Evolutionary conservation across 805 yeast genomes (phyloP).

Genomic region (Metschnikowia similis): DNA sequence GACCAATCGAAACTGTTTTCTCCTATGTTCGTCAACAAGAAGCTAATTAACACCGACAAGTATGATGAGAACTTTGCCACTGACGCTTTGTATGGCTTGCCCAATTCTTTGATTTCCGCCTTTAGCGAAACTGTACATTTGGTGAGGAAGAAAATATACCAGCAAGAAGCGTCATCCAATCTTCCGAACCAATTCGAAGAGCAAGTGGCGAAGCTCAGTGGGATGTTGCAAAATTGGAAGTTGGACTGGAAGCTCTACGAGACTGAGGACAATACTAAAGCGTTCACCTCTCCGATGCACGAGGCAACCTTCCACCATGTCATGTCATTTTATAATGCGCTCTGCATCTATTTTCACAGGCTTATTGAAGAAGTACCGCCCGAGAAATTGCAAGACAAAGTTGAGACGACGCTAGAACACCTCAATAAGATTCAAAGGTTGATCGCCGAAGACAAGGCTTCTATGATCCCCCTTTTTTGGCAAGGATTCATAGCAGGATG

Average conservation of each 20-base stretch:
- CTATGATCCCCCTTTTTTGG: conserved; percentile 78
- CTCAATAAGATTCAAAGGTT: conserved; percentile 58
- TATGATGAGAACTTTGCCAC: conserved; percentile 62
- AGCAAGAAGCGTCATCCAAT: conserved; percentile 28
- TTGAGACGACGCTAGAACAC: conserved; percentile 57
- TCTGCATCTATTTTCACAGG: conserved; percentile 67
- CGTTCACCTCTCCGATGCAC: conserved; percentile 51
- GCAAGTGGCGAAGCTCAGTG: conserved; percentile 31
- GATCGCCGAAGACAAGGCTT: conserved; percentile 51
- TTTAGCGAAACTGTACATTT: conserved; percentile 71
- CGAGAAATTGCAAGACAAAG: conserved; percentile 55
- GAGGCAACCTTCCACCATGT: conserved; percentile 79
- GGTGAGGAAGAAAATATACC: conserved; percentile 57
- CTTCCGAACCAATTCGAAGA: conserved; percentile 32
- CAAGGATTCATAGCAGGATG: conserved; percentile 88
- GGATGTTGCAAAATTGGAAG: conserved; percentile 58
- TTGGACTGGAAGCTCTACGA: conserved; percentile 64
- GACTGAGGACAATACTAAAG: conserved; percentile 14
- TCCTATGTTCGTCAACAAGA: conserved; percentile 40
- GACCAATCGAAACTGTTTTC: conserved; percentile 21
- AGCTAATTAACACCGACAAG: conserved; percentile 42
- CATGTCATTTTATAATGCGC: conserved; percentile 69
- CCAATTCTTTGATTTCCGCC: conserved; percentile 69
- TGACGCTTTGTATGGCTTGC: conserved; percentile 79
- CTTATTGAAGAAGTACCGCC: conserved; percentile 56